Evolutionary conservation across 1,284 basidiomycete species (phyloP), one percentile per base, ranked within the genome.

Genomic region (Marasmius fiardii): DNA sequence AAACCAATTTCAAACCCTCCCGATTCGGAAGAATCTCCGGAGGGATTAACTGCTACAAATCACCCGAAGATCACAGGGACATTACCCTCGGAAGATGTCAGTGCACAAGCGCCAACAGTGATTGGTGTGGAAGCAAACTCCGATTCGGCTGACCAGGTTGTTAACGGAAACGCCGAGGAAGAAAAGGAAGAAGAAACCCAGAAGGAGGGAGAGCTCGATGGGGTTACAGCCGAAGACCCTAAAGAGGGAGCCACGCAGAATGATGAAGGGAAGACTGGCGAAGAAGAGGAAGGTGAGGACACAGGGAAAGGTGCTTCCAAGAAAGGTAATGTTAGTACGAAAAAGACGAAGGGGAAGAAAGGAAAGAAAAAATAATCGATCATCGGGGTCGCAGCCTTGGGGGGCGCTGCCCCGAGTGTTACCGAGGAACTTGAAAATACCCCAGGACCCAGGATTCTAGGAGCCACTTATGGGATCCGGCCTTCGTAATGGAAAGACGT

Each of bases 271-370:
- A 41, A 41, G 39, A n/a, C 39, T 20, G 39, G 48, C 18, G 61
- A 54, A 37, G 59, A 61, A 37, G 58, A 60, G 43, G 61, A 63
- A 41, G 57, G 21, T 11, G 54, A 52, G 35, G 52, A 56, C 18
- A 50, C 52, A 10, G 34, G 47, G 39, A 52, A 47, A 43, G 52
- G 18, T 31, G 48, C 33, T 20, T 39, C 39, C 24, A 31, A 52
- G 18, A 26, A 50, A 31, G 47, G 44, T 39, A 20, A 35, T 33
- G 37, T 16, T 23, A 31, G 37, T 6, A 54, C 39, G 51, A 55
- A 51, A 58, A 60, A 34, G 48, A 59, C 48, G 37, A 63, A 56
- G 59, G 51, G 16, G 21, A 65, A 59, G 54, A 59, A 52, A 60
- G 56, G 51, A 55, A 60, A 61, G 51, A 59, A 45, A 43, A 59